Evolutionary conservation across 139 green algal species (phyloP).

Genomic region (Dunaliella sp.): DNA sequence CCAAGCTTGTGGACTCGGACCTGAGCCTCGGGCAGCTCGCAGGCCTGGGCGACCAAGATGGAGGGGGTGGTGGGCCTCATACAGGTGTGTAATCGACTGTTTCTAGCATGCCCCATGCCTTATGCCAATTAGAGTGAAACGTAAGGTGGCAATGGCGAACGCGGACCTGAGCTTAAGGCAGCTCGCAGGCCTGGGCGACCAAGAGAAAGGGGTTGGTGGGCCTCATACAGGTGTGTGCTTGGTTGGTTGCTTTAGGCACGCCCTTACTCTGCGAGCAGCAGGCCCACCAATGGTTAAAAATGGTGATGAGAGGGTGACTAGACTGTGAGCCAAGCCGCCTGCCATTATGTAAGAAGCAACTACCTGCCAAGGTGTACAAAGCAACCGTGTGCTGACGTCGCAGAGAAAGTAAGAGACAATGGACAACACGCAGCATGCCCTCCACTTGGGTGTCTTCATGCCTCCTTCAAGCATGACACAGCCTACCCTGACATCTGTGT

Average conservation of each 20-base stretch:
- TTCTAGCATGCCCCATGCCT: not conserved
- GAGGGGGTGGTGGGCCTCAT: not conserved
- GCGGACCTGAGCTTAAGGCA: no score
- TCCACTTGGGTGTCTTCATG: not conserved
- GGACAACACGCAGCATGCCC: not conserved
- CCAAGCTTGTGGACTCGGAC: not conserved
- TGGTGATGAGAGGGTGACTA: no score
- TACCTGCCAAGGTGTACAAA: no score
- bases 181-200: not conserved
- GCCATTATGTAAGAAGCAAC: no score
- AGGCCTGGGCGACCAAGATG: not conserved
- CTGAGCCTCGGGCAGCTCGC: not conserved
- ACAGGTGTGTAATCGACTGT: not conserved
- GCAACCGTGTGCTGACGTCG: no score
- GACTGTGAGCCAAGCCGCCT: no score
- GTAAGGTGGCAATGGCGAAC: no score
- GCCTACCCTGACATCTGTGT: not conserved
- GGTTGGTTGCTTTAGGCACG: no score
- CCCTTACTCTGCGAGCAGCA: no score
- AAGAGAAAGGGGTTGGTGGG: not conserved
- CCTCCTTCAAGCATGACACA: not conserved
- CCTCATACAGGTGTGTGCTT: no score
- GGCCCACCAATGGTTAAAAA: no score
- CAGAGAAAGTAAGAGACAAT: no score
- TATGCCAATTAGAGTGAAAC: not conserved